Conservation (phyloP, 1,284 basidiomycete genomes). For the Tilletia caries region DNA sequence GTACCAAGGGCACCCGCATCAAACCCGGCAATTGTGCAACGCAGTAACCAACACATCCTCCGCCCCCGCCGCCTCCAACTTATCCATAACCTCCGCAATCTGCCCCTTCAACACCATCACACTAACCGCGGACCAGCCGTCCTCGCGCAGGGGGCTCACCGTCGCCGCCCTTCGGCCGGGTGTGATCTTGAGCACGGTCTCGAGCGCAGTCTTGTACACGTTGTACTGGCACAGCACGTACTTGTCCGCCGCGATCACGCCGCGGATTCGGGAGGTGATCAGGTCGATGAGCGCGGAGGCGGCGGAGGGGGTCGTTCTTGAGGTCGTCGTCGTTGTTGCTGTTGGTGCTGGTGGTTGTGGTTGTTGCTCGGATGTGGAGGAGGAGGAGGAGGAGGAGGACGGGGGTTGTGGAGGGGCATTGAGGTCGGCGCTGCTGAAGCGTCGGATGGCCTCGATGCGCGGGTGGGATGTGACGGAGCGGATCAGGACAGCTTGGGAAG, state of each 20-base stretch:
- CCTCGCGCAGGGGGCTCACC: conserved; percentile 76
- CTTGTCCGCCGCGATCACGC: conserved; percentile 82
- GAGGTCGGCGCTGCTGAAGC: not conserved
- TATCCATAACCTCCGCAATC: conserved; percentile 86
- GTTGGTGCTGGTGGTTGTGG: not conserved
- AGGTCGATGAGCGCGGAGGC: conserved; percentile 68
- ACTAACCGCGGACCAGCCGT: conserved; percentile 83
- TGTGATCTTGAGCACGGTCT: conserved; percentile 69
- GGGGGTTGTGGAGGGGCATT: not conserved
- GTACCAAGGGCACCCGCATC: conserved; percentile 29
- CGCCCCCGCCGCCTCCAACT: conserved; percentile 75
- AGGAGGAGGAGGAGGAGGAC: not conserved
- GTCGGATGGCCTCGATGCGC: conserved; percentile 40
- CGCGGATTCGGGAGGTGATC: conserved; percentile 83
- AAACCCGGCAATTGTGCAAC: conserved; percentile 90
- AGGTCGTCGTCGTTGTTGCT: conserved; percentile 20
- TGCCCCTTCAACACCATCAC: conserved; percentile 84
- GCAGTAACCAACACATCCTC: conserved; percentile 85
- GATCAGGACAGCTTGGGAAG: conserved; percentile 91
- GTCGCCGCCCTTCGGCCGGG: conserved; percentile 89
- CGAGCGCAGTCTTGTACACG: conserved; percentile 66
- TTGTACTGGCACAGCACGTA: conserved; percentile 94
- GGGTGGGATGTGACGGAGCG: conserved; percentile 69
- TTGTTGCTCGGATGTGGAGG: not conserved
- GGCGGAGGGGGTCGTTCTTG: conserved; percentile 56